phyloP scores from a whole-genome alignment of 768 basidiomycete species.

The Suillus fuscotomentosus region DNA sequence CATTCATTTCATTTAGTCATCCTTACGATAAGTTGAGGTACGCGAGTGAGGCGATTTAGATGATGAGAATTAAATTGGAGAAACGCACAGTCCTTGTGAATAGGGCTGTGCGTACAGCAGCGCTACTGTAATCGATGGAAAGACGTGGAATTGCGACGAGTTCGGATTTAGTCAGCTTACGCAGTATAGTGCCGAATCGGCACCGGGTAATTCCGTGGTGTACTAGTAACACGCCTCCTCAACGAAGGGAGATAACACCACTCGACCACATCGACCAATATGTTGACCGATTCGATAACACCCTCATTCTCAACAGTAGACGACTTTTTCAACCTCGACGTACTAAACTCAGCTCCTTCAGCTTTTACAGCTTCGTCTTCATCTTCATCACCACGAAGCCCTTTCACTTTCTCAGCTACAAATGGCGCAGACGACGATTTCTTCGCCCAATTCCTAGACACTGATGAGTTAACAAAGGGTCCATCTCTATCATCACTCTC shows the following conservation, averaged over 20 bases:
- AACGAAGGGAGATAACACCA: not conserved
- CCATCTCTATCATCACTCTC: constrained; percentile 26
- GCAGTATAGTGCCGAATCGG: not conserved
- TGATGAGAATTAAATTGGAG: too few relatives aligned
- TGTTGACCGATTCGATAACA: constrained; percentile 12
- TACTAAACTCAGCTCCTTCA: constrained; percentile 30
- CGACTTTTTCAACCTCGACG: constrained; percentile 69
- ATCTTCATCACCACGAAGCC: constrained; percentile 44
- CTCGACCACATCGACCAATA: constrained; percentile 10
- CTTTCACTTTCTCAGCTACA: constrained; percentile 30
- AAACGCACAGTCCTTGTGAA: too few relatives aligned
- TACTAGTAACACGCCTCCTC: not conserved
- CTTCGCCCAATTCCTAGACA: constrained; percentile 46
- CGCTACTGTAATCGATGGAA: not conserved
- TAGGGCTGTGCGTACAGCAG: not conserved
- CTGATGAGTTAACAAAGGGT: constrained; percentile 34
- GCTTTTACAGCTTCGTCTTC: constrained; percentile 31
- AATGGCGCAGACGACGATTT: constrained; percentile 28
- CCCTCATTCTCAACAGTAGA: constrained; percentile 34
- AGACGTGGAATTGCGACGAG: not conserved
- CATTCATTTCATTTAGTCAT: too few relatives aligned
- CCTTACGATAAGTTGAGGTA: too few relatives aligned
- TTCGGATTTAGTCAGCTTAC: not conserved
- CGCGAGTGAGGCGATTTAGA: too few relatives aligned
- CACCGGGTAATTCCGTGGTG: not conserved